phyloP scores from a whole-genome alignment of 1,139 yeast genomes.

The Insectozyma bohioensis region DNA sequence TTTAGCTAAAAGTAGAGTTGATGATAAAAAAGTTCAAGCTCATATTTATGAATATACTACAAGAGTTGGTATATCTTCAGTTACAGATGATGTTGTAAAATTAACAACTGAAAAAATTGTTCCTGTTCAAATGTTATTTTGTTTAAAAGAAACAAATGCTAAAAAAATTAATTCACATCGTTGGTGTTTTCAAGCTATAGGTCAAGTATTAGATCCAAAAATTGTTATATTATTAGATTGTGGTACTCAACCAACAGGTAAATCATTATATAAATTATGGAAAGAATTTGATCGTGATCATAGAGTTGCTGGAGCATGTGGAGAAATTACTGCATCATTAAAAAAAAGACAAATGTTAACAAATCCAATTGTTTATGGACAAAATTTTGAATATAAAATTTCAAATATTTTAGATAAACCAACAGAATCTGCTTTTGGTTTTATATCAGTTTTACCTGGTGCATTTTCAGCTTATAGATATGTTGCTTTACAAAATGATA shows the following conservation, averaged over 20 bases:
- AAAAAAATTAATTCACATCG: conserved; percentile 50
- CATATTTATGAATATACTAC: conserved; percentile 51
- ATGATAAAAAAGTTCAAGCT: conserved; percentile 46
- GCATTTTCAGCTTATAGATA: conserved; percentile 48
- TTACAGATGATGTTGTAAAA: conserved; percentile 43
- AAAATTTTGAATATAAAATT: conserved; percentile 48
- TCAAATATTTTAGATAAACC: conserved; percentile 49
- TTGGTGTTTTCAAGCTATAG: conserved; percentile 53
- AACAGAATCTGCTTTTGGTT: conserved; percentile 47
- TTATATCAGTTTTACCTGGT: conserved; percentile 48
- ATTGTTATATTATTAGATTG: conserved; percentile 46
- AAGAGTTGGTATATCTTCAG: conserved; percentile 47
- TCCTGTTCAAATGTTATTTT: conserved; percentile 48
- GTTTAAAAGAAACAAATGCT: conserved; percentile 48
- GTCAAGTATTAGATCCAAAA: conserved; percentile 45
- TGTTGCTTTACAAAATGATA: conserved; percentile 42
- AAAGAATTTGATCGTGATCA: conserved; percentile 48
- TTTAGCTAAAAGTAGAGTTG: conserved; percentile 47
- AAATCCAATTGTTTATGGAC: conserved; percentile 49
- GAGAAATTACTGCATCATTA: conserved; percentile 47
- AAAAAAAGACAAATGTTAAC: conserved; percentile 41
- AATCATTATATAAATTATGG: conserved; percentile 48
- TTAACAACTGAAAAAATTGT: conserved; percentile 49
- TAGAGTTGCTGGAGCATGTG: conserved; percentile 53
- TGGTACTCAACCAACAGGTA: conserved; percentile 50